Percentiles rank a stretch among this genome's conserved stretches.
phyloP scores from a whole-genome alignment of 2,329 filamentous ascomycete species.

The Fusarium poae region DNA sequence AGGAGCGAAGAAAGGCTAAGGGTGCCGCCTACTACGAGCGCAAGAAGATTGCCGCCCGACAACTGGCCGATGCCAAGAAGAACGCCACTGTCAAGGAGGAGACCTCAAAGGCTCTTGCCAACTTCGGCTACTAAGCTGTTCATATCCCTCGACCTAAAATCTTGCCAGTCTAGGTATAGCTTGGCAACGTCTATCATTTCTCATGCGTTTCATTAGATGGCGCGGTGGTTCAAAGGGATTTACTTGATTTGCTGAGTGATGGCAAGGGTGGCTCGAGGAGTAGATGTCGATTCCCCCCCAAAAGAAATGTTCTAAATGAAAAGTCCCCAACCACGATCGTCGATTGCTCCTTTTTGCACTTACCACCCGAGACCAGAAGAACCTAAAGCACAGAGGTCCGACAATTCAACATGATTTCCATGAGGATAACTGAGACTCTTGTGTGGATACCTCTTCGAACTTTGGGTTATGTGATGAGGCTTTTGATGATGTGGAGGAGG shows the following conservation, averaged over 20 bases:
- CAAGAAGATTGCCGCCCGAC: conserved; percentile 96
- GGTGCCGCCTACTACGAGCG: conserved; percentile 99
- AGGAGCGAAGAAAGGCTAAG: conserved; percentile 99
- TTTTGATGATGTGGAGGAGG: conserved; percentile 11
- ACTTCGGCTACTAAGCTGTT: conserved; percentile 84
- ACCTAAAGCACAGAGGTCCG: conserved; percentile 54
- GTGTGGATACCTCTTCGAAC: conserved; percentile 31
- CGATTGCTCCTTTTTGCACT: conserved; percentile 44
- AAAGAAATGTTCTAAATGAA: conserved; percentile 54
- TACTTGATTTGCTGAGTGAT: conserved; percentile 63
- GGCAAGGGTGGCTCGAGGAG: conserved; percentile 58
- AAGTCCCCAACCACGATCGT: conserved; percentile 48
- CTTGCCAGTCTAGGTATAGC: conserved; percentile 50
- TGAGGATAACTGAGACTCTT: conserved; percentile 44
- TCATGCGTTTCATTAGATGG: conserved; percentile 68
- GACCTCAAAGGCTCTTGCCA: conserved; percentile 88
- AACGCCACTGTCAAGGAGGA: conserved; percentile 87
- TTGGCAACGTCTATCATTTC: conserved; percentile 61
- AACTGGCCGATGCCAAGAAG: conserved; percentile 94
- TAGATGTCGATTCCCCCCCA: conserved; percentile 51
- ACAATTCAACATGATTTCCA: conserved; percentile 48
- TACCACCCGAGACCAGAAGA: conserved; percentile 45
- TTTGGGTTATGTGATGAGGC: conserved; percentile 23
- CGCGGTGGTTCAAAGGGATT: conserved; percentile 65
- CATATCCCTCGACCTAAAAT: conserved; percentile 50